phyloP scores from a whole-genome alignment of 257 asterid species.

The Solanum arcanum region DNA sequence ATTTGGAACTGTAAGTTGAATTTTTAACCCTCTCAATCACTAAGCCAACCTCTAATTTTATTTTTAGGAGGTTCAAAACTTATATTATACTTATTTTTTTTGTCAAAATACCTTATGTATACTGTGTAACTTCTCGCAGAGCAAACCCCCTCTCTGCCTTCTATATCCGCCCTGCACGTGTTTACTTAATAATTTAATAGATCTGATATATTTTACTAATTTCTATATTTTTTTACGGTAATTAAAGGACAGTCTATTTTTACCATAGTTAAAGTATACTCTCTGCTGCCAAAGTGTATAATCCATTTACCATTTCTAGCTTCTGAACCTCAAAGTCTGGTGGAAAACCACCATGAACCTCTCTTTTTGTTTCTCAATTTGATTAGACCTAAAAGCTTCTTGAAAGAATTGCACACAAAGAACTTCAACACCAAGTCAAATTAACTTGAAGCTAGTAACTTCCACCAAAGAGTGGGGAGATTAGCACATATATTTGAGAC shows the following conservation, averaged over 20 bases:
- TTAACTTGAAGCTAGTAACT: background rate
- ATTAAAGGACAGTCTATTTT: background rate
- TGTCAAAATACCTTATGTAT: background rate
- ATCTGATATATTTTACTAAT: background rate
- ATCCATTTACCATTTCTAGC: background rate
- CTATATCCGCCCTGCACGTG: background rate
- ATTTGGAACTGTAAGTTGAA: background rate
- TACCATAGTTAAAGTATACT: background rate
- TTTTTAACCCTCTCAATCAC: background rate
- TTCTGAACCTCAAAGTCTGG: background rate
- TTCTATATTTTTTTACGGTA: background rate
- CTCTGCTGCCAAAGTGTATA: background rate
- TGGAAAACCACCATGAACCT: background rate
- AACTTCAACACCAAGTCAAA: background rate
- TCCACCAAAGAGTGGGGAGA: background rate
- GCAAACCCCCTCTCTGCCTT: background rate
- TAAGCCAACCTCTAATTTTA: background rate
- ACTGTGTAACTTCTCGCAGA: background rate
- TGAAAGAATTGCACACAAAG: background rate
- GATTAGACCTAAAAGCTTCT: background rate
- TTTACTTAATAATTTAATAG: background rate
- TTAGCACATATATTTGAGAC: background rate
- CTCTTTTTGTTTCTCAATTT: background rate
- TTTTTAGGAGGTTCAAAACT: background rate
- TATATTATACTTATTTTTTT: background rate